A percentile compares a stretch with the other conserved stretches of the same genome.
phyloP scores from a whole-genome alignment of 2,329 filamentous ascomycete species.

The Pezizomycotina sp. region DNA sequence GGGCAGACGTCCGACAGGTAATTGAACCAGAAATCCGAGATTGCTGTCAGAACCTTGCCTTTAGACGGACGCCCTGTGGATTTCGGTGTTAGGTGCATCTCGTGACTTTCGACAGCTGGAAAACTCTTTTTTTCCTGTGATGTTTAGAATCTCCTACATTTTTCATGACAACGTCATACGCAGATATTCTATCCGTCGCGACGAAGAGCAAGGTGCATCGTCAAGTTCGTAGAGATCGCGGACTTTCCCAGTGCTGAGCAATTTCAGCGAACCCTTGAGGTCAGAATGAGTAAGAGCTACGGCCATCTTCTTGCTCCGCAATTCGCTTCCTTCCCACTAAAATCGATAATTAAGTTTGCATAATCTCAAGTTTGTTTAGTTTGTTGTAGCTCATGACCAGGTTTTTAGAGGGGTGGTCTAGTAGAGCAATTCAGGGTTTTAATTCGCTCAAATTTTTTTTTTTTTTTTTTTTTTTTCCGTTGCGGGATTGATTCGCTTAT shows the following conservation, averaged over 20 bases:
- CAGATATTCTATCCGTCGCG: slow-evolving; percentile 78
- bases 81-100: slow-evolving; percentile 36
- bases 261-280: slow-evolving; percentile 32
- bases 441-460: too few relatives aligned
- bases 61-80: slow-evolving; percentile 46
- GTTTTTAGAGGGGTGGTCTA: too few relatives aligned
- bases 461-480: too few relatives aligned
- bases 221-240: slow-evolving; percentile 62
- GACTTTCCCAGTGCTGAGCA: slow-evolving; percentile 53
- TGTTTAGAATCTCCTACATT: slow-evolving; percentile 43
- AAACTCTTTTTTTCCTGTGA: background rate
- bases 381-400: too few relatives aligned
- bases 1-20: slow-evolving; percentile 40
- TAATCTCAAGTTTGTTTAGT: too few relatives aligned
- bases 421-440: too few relatives aligned
- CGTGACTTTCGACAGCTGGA: slow-evolving; percentile 32
- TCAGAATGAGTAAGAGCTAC: slow-evolving; percentile 31
- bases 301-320: slow-evolving; percentile 25
- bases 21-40: slow-evolving; percentile 55
- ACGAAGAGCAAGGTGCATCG: slow-evolving; percentile 62
- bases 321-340: too few relatives aligned
- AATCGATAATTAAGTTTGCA: too few relatives aligned
- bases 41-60: slow-evolving; percentile 48
- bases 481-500: too few relatives aligned
- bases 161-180: slow-evolving; percentile 79